Base-by-base conservation (phyloP, 2,329 filamentous ascomycete species). In the Penicillium sp. region DNA sequence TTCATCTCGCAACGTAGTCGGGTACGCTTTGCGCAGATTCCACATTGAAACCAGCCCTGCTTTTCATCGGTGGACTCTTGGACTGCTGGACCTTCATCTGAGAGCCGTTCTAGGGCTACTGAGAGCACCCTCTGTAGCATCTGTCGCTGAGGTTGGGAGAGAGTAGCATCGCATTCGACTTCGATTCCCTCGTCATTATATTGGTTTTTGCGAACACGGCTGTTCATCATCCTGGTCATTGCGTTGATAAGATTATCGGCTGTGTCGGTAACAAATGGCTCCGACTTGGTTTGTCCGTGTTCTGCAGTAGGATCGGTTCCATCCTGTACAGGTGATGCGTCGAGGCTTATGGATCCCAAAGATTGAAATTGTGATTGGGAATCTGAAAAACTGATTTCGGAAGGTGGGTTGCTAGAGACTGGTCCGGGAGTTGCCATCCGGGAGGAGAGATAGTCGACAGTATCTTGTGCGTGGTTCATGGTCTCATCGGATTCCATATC, bases 1-100 rank as follows among this genome's bases (percentile, higher is more conserved):
- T 71, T 77, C 65, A 77, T 69, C 50, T 76, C 73, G 43, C 70
- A 76, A 35, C 62, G 68, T 8, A 73, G 60, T 9, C 70, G 66
- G 7, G 70, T 74, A 11, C 58, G 58, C 56, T 73, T 72, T 3
- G 65, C 54, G 55, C 70, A 75, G 9, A 64, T 61, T 3, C 69
- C 64, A 48, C 71, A 75, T 58, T 70, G 64, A 33, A 70, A 67
- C 64, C 63, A 71, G 9, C 57, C 60, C 27, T 65, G 62, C 37
- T 71, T 69, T 5, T 66, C 61, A 19, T 48, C 53, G 14, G 39
- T 55, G 14, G 58, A 33, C 10, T 52, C 55, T 14, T 55, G 47
- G 2, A 39, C 37, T 2, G 55, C 16, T 13, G 49, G 24, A 27
- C 46, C 19, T 11, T 65, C 57, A 4, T 64, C 62, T 1, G 63